These are phyloP conservation scores for Tilletia walkeri DNA, from an alignment of 1,284 basidiomycete genomes.

Conservation along the genomic window DNA sequence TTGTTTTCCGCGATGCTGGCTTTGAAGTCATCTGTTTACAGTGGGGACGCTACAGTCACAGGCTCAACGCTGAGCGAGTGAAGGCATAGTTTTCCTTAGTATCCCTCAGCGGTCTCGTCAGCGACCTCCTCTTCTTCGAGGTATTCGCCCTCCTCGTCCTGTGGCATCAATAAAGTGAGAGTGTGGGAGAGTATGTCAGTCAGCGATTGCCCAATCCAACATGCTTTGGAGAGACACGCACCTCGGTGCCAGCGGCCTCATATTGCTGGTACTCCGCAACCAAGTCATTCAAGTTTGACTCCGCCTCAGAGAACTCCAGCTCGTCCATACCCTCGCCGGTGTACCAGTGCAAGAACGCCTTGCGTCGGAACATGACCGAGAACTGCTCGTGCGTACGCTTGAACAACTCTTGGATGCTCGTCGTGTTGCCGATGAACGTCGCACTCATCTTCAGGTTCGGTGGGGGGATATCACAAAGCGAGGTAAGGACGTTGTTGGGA, in stretches of 20 bases:
- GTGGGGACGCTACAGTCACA: no score
- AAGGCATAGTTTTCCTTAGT: neutral
- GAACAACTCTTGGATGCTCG: slow-evolving; percentile 84
- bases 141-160: slow-evolving; percentile 56
- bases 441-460: slow-evolving; percentile 64
- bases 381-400: slow-evolving; percentile 88
- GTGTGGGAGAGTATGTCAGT: neutral
- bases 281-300: slow-evolving; percentile 77
- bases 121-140: slow-evolving; percentile 20
- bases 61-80: no score
- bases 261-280: slow-evolving; percentile 73
- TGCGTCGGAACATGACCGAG: slow-evolving; percentile 97
- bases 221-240: neutral
- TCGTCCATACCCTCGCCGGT: slow-evolving; percentile 85
- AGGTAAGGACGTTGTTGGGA: slow-evolving; percentile 73
- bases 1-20: neutral
- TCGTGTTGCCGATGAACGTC: slow-evolving; percentile 96
- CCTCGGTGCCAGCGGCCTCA: slow-evolving; percentile 71
- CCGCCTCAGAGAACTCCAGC: slow-evolving; percentile 95
- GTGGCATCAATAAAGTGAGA: slow-evolving; percentile 41
- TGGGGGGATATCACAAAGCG: slow-evolving; percentile 92
- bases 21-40: no score
- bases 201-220: slow-evolving; percentile 23
- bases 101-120: neutral
- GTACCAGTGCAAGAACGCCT: slow-evolving; percentile 97